A percentile compares a stretch with the other conserved stretches of the same genome.
Conservation (phyloP, 1,284 basidiomycete species). For the Taiwanofungus camphoratus region DNA sequence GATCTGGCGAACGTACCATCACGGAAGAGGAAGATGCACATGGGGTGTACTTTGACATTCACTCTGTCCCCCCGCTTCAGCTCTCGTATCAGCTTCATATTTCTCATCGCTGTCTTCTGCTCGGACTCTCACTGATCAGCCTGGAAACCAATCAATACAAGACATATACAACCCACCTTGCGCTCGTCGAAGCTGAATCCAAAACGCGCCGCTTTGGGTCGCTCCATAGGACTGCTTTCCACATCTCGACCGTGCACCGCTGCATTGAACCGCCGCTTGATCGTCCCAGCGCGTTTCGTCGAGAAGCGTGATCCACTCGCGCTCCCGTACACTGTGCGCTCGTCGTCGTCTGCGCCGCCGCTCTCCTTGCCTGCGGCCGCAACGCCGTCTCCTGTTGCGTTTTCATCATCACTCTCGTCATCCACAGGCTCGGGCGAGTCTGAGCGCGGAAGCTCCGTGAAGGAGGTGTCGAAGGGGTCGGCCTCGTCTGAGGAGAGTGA, state of each 20-base stretch:
- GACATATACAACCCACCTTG: conserved; percentile 9
- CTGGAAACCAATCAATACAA: too few species aligned
- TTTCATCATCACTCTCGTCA: conserved; percentile 21
- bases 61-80: conserved; percentile 58
- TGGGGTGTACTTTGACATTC: conserved; percentile 49
- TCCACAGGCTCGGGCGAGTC: conserved; percentile 34
- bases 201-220: conserved; percentile 5
- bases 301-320: conserved; percentile 22
- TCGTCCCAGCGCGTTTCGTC: conserved; percentile 14
- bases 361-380: conserved; percentile 10
- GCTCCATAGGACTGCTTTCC: conserved; percentile 10
- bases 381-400: conserved; percentile 13
- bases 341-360: conserved; percentile 19
- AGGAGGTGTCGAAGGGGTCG: conserved; percentile 12
- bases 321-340: conserved; percentile 25
- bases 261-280: conserved; percentile 11
- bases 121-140: too few species aligned
- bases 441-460: conserved; percentile 36
- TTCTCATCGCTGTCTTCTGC: conserved; percentile 18
- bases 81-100: conserved; percentile 35
- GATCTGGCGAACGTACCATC: conserved; percentile 39
- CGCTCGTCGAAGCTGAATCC: conserved; percentile 1
- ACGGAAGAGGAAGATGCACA: conserved; percentile 60
- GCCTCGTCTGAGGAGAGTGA: conserved; percentile 34
- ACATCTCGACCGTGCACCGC: conserved; percentile 14